These are phyloP conservation scores for Magnolia kwangsiensis DNA, from an alignment of 164 flowering plant genomes.

Conservation along the genomic window DNA sequence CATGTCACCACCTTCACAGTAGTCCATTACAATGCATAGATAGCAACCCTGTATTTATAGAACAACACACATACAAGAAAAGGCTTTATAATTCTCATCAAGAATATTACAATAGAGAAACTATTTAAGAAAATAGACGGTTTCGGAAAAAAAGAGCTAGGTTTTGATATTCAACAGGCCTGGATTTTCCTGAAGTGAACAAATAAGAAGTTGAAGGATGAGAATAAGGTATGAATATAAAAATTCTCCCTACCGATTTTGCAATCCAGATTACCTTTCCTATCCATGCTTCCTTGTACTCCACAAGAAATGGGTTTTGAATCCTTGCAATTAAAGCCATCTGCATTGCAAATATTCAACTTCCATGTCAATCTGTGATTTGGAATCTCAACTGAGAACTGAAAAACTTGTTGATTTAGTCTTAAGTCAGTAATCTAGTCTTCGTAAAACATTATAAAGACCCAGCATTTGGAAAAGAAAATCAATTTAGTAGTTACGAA, in stretches of 20 bases:
- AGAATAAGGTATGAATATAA: neutral
- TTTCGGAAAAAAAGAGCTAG: neutral
- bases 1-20: slow-evolving; percentile 48
- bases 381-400: neutral
- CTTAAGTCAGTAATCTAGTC: too few species aligned
- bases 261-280: slow-evolving; percentile 52
- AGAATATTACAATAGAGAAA: neutral
- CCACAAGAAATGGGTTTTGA: slow-evolving; percentile 68
- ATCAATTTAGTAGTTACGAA: neutral
- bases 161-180: neutral
- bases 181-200: neutral
- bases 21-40: slow-evolving; percentile 35
- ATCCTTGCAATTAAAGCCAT: slow-evolving; percentile 71
- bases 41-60: slow-evolving; percentile 23
- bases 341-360: slow-evolving; percentile 34
- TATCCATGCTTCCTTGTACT: slow-evolving; percentile 84
- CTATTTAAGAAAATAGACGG: neutral
- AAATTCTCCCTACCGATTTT: neutral
- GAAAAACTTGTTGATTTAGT: neutral
- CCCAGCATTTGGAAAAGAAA: neutral
- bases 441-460: too few species aligned
- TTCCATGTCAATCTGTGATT: neutral
- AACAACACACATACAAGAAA: neutral
- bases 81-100: neutral
- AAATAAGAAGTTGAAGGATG: neutral